phyloP scores from a whole-genome alignment of 306 rosid genomes.

The Gynostemma pentaphyllum region DNA sequence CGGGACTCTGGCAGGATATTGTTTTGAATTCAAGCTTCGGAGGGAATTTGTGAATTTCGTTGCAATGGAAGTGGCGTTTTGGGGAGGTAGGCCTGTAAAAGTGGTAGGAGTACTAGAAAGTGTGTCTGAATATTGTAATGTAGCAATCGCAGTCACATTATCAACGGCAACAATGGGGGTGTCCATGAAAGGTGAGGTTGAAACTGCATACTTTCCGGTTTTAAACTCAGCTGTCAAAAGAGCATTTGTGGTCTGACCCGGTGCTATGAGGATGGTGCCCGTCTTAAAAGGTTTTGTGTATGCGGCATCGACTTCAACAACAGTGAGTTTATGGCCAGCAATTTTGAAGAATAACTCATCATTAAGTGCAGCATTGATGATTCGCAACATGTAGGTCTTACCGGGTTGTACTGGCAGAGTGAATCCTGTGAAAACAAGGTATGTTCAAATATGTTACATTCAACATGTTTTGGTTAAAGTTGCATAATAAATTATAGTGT shows the following conservation, averaged over 20 bases:
- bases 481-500: background rate
- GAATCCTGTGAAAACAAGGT: constrained; percentile 26
- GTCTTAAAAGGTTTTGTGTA: constrained; percentile 74
- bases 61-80: constrained; percentile 45
- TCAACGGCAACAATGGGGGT: constrained; percentile 40
- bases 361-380: constrained; percentile 79
- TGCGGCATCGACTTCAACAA: constrained; percentile 72
- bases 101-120: constrained; percentile 29
- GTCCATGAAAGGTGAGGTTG: constrained; percentile 71
- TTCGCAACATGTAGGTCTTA: constrained; percentile 53
- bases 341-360: constrained; percentile 79
- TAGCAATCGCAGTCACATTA: constrained; percentile 55
- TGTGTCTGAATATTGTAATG: constrained; percentile 37
- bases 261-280: constrained; percentile 56
- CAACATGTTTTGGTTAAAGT: no score
- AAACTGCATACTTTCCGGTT: constrained; percentile 44
- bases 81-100: constrained; percentile 45
- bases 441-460: no score
- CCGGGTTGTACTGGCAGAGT: constrained; percentile 36
- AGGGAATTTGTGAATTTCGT: constrained; percentile 37
- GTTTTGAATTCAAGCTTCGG: constrained; percentile 49
- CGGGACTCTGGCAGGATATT: constrained; percentile 62
- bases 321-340: constrained; percentile 55
- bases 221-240: constrained; percentile 35
- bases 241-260: constrained; percentile 82